Evolutionary conservation across 108 stramenopile genomes (phyloP).

Genomic region (Epipyxis sp.): DNA sequence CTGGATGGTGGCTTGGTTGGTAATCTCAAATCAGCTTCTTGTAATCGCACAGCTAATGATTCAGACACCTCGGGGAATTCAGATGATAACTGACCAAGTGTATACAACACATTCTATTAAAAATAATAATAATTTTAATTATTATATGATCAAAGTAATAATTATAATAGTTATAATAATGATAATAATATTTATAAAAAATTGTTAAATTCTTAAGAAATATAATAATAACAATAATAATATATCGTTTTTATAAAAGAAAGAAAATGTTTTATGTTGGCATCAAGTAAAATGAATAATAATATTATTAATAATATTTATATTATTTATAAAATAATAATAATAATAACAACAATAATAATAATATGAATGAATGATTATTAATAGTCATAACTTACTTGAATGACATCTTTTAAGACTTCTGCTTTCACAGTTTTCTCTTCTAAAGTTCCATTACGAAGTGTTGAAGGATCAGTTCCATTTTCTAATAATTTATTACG

Average conservation of each 20-base stretch:
- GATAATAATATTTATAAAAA: too few species aligned
- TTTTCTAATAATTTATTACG: not conserved
- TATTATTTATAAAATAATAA: not conserved
- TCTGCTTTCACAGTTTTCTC: constrained; percentile 61
- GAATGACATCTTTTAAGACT: constrained; percentile 51
- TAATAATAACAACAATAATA: too few species aligned
- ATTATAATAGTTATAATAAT: too few species aligned
- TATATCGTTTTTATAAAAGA: too few species aligned
- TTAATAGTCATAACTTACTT: not conserved
- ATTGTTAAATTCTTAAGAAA: too few species aligned
- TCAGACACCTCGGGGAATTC: constrained; percentile 70
- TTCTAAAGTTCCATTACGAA: constrained; percentile 45
- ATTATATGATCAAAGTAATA: not conserved
- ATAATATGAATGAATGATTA: too few species aligned
- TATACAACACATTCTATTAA: constrained; percentile 52
- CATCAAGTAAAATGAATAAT: too few species aligned
- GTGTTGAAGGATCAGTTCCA: not conserved
- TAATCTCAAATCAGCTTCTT: not conserved
- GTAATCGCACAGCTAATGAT: constrained; percentile 32
- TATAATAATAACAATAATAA: too few species aligned
- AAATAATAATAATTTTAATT: not conserved
- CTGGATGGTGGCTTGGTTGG: not conserved
- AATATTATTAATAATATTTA: not conserved
- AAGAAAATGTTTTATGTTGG: too few species aligned
- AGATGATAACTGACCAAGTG: constrained; percentile 62